Evolutionary conservation across 257 asterid species (phyloP).

Genomic region (Forsythia suspensa): DNA sequence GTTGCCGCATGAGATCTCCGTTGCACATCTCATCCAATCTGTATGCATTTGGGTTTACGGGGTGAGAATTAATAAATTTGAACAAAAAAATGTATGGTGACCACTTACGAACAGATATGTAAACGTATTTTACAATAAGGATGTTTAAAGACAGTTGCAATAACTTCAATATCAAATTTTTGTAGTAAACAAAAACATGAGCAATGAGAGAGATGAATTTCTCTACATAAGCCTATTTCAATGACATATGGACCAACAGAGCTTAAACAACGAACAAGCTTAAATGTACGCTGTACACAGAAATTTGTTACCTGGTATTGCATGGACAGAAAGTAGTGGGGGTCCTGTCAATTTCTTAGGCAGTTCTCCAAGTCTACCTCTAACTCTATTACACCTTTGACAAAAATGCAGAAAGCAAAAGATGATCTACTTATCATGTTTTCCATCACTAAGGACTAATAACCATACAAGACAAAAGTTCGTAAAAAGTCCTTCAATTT

Average conservation of each 20-base stretch:
- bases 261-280: neutral
- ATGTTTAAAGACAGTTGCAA: neutral
- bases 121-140: no score
- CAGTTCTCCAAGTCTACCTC: neutral
- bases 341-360: neutral
- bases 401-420: neutral
- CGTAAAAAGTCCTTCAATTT: neutral
- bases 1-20: no score
- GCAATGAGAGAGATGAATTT: neutral
- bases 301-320: neutral
- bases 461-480: neutral
- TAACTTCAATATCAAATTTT: neutral
- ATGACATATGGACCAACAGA: neutral
- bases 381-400: neutral
- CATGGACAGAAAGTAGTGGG: neutral
- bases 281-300: neutral
- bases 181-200: no score
- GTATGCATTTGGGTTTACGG: no score
- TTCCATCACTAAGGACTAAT: neutral
- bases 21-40: no score
- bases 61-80: no score
- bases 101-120: no score
- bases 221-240: neutral
- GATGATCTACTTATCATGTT: neutral
- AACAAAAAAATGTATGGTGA: no score